Base-by-base conservation (phyloP, 352 stramenopile genomes). In the Pythium oligandrum region DNA sequence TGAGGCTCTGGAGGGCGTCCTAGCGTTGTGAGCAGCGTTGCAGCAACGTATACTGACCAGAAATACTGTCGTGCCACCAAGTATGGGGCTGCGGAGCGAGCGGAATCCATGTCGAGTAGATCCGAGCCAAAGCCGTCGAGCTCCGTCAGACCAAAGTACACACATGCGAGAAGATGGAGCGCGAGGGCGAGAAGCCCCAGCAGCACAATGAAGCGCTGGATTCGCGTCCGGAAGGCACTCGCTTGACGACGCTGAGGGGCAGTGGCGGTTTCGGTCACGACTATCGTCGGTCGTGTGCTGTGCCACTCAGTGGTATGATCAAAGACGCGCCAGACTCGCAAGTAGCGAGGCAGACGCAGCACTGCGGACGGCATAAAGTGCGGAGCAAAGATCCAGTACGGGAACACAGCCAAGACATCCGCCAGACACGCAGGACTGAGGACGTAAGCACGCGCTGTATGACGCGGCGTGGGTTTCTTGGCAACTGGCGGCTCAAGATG, bases 331-430 rank as follows among this genome's bases (percentile, higher is more conserved):
- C 73, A 80, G n/a, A 64, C 43, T 10, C 72, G 64, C n/a, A 66
- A 9, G 9, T 76, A 38, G 33, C 61, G 60, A 3, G 70, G 73
- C 2, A 80, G 10, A 17, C 70, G 68, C 26, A 79, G 38, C 9
- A 76, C 17, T 2, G 36, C 36, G 11, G 47, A 40, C n/a, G 49
- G 39, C 10, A 34, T 45, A 35, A 36, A 31, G 51, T 17, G 42
- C 4, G 55, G 31, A n/a, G 36, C 47, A 44, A 82, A 39, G 5
- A 75, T 10, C 17, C 59, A 51, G 45, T 80, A 85, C 1, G 76
- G 76, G 0, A 85, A 49, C 40, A 74, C 42, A 31, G 62, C 78
- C 2, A 85, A 10, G 3, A 85, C 34, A 40, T 87, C 76, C 4
- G 44, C 7, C 3, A 69, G 3, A 30, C 71, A 83, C 1, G 44